Conservation (phyloP, 148 eudicot genomes). For the Chenopodium album region DNA sequence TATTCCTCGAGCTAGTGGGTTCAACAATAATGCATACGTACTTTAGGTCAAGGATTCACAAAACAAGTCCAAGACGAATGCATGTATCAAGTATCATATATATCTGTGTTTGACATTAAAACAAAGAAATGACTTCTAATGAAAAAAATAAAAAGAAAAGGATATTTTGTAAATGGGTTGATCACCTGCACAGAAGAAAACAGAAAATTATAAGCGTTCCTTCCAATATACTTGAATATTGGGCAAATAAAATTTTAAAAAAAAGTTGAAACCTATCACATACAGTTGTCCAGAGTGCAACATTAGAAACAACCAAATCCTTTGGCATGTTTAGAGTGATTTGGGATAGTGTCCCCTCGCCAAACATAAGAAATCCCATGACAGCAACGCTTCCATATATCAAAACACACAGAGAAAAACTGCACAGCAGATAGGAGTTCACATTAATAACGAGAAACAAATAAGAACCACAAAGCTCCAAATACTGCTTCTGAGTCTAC, state of each 20-base stretch:
- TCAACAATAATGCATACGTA: slow-evolving; percentile 62
- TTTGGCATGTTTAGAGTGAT: slow-evolving; percentile 87
- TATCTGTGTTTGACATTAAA: neutral
- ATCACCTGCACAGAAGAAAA: slow-evolving; percentile 47
- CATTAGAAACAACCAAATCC: slow-evolving; percentile 49
- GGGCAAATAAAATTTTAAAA: neutral
- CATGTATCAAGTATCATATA: slow-evolving; percentile 8
- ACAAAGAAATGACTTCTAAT: neutral
- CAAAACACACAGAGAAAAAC: slow-evolving; percentile 64
- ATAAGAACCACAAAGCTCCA: neutral
- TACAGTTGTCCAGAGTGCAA: slow-evolving; percentile 89
- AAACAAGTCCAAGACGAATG: neutral
- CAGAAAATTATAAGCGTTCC: neutral
- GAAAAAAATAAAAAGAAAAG: slow-evolving; percentile 24
- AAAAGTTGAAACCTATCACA: slow-evolving; percentile 26
- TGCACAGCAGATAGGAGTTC: slow-evolving; percentile 31
- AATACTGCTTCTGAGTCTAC: neutral
- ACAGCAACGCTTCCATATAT: slow-evolving; percentile 77
- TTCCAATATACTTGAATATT: neutral
- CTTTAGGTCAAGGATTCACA: slow-evolving; percentile 32
- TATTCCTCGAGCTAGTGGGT: slow-evolving; percentile 70
- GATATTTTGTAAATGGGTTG: slow-evolving; percentile 78
- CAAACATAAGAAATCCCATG: slow-evolving; percentile 89
- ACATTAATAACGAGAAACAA: neutral
- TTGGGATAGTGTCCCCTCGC: slow-evolving; percentile 66